Evolutionary conservation across 2,329 filamentous ascomycete species (phyloP).

Genomic region (Claviceps paspali): DNA sequence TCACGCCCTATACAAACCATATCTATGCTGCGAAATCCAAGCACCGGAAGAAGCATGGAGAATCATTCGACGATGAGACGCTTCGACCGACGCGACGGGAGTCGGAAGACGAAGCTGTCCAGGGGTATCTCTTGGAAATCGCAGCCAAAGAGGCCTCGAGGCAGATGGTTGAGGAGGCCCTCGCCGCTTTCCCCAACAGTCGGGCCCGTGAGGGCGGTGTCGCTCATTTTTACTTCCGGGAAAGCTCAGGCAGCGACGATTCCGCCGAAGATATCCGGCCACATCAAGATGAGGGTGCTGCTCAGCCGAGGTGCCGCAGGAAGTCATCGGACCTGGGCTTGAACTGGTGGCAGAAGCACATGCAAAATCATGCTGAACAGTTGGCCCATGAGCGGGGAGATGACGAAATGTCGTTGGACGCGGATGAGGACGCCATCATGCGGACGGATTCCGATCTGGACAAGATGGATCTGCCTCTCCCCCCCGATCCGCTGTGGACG

Average conservation of each 20-base stretch:
- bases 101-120: conserved; percentile 60
- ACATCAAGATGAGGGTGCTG: conserved; percentile 11
- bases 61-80: conserved; percentile 14
- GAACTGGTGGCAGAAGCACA: conserved; percentile 63
- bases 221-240: conserved; percentile 54
- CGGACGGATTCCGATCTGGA: conserved; percentile 27
- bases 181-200: conserved; percentile 63
- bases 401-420: conserved; percentile 14
- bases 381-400: conserved; percentile 32
- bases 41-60: conserved; percentile 18
- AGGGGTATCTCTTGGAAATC: conserved; percentile 62
- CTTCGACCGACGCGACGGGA: conserved; percentile 38
- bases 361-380: conserved; percentile 63
- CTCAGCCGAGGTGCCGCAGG: conserved; percentile 26
- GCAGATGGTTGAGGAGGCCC: conserved; percentile 61
- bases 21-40: conserved; percentile 34
- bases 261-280: conserved; percentile 23
- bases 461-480: conserved; percentile 24
- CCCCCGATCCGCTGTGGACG: conserved; percentile 27
- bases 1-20: conserved; percentile 47
- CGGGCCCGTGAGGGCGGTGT: conserved; percentile 53
- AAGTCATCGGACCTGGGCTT: conserved; percentile 48
- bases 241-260: conserved; percentile 44
- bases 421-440: conserved; percentile 14
- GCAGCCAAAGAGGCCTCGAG: conserved; percentile 68